Evolutionary conservation across 2,329 filamentous ascomycete species (phyloP).

Genomic region (Thyridium curvatum): DNA sequence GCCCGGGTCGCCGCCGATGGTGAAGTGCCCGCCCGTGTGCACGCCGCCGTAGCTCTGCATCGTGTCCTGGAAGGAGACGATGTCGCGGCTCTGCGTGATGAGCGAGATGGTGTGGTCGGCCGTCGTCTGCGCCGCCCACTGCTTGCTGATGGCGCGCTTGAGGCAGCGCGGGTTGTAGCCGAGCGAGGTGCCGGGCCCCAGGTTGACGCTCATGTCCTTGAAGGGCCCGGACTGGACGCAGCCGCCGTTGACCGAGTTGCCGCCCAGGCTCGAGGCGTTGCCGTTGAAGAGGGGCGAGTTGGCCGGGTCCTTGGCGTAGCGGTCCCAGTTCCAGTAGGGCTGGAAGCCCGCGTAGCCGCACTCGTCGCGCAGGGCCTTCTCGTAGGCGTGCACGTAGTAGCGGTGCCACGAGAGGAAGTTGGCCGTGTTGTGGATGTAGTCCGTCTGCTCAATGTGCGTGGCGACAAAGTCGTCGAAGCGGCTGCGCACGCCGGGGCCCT

Average conservation of each 20-base stretch:
- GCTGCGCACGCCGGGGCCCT: conserved; percentile 6
- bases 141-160: conserved; percentile 21
- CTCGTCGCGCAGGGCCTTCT: conserved; percentile 20
- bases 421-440: conserved; percentile 32
- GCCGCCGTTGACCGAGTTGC: conserved; percentile 28
- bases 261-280: conserved; percentile 4
- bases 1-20: conserved; percentile 26
- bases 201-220: conserved; percentile 16
- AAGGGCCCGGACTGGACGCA: conserved; percentile 4
- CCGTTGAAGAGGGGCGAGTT: conserved; percentile 10
- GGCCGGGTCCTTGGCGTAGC: conserved; percentile 7
- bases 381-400: conserved; percentile 23
- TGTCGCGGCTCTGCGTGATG: conserved; percentile 22
- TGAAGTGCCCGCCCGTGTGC: conserved; percentile 25
- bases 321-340: conserved; percentile 25
- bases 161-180: conserved; percentile 27
- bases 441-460: conserved; percentile 10
- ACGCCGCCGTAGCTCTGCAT: conserved; percentile 26
- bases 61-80: conserved; percentile 28
- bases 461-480: conserved; percentile 13
- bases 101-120: conserved; percentile 20
- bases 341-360: conserved; percentile 17
- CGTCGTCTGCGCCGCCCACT: conserved; percentile 8
- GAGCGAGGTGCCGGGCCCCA: conserved; percentile 18
- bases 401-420: conserved; percentile 26